Evolutionary conservation across 306 rosid genomes (phyloP).

Genomic region (Dryas octopetala): DNA sequence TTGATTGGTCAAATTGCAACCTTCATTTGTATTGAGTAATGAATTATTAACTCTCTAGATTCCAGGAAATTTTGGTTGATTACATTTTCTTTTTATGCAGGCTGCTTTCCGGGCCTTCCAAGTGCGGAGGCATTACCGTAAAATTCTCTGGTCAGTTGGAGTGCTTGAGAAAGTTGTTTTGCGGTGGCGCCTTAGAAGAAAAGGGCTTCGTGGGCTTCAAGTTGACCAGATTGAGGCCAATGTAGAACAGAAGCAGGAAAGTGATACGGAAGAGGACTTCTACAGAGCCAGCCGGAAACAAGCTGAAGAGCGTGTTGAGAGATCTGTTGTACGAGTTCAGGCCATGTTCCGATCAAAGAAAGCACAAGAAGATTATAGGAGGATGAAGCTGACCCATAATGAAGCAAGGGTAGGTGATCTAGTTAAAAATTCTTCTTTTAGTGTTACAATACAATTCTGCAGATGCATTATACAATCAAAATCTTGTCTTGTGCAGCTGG

Average conservation of each 20-base stretch:
- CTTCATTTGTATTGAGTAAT: not conserved
- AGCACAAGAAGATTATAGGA: slow-evolving; percentile 87
- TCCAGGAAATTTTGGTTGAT: slow-evolving; percentile 26
- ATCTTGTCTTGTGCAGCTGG: slow-evolving; percentile 60
- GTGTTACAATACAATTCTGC: slow-evolving; percentile 14
- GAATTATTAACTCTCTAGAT: not conserved
- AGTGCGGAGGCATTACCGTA: slow-evolving; percentile 69
- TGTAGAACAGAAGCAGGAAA: slow-evolving; percentile 41
- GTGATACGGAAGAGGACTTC: slow-evolving; percentile 76
- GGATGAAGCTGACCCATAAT: slow-evolving; percentile 72
- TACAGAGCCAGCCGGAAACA: slow-evolving; percentile 66
- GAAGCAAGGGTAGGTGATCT: slow-evolving; percentile 61
- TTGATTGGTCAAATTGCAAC: slow-evolving; percentile 7
- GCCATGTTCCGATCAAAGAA: slow-evolving; percentile 89
- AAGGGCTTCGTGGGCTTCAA: slow-evolving; percentile 83
- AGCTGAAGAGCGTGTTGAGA: slow-evolving; percentile 81
- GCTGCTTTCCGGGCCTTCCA: slow-evolving; percentile 83
- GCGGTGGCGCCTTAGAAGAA: slow-evolving; percentile 91
- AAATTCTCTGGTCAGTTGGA: slow-evolving; percentile 87
- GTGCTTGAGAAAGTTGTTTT: slow-evolving; percentile 87
- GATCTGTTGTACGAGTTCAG: slow-evolving; percentile 75
- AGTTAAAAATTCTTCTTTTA: not conserved
- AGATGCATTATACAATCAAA: slow-evolving; percentile 17
- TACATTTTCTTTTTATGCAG: slow-evolving; percentile 46
- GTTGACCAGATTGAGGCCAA: slow-evolving; percentile 38